Conservation (phyloP, 257 asterid genomes). For the Mentha longifolia region DNA sequence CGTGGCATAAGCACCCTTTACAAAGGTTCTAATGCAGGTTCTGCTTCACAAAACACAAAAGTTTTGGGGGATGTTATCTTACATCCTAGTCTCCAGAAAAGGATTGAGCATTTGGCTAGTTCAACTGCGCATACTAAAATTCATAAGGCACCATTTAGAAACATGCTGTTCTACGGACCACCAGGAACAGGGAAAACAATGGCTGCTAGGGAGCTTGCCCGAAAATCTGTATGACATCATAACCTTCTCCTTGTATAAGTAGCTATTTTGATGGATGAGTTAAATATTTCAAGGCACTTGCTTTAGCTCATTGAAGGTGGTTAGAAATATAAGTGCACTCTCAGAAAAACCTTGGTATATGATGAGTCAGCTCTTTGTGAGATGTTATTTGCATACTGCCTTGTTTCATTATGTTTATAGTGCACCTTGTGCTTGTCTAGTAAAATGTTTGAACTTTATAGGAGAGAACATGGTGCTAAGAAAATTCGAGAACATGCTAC, state of each 20-base stretch:
- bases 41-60: conserved; percentile 51
- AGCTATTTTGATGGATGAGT: conserved; percentile 9
- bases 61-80: conserved; percentile 85
- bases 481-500: background rate
- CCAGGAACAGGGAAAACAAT: conserved; percentile 99
- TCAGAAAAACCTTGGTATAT: background rate
- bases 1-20: conserved; percentile 56
- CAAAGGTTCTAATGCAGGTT: conserved; percentile 47
- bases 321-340: background rate
- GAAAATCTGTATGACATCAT: conserved; percentile 68
- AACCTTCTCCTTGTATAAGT: conserved; percentile 18
- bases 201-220: conserved; percentile 99
- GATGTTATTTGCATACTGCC: background rate
- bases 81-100: conserved; percentile 81
- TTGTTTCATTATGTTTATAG: background rate
- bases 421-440: background rate
- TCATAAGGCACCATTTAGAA: conserved; percentile 93
- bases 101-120: conserved; percentile 75
- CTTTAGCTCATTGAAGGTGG: conserved; percentile 1
- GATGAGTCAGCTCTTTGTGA: background rate
- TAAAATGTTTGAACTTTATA: background rate
- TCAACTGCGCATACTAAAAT: conserved; percentile 90
- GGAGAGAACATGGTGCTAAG: background rate
- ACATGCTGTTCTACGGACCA: conserved; percentile 95
- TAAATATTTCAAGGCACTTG: background rate